phyloP scores from a whole-genome alignment of 2,329 filamentous ascomycete species.

The Neospermospora avenae region DNA sequence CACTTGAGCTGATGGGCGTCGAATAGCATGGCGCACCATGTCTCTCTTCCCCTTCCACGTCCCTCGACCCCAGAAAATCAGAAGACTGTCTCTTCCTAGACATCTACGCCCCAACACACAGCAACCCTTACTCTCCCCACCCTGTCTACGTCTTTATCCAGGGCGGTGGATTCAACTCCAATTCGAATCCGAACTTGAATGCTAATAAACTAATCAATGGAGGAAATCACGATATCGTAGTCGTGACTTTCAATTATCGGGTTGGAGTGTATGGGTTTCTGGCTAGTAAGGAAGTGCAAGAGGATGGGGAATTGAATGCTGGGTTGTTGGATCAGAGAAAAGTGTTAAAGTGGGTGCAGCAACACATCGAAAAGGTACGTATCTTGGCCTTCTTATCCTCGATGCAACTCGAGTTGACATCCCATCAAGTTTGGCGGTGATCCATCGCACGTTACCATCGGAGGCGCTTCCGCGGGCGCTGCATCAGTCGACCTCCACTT shows the following conservation, averaged over 20 bases:
- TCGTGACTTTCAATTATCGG: constrained; percentile 74
- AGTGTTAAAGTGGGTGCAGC: constrained; percentile 66
- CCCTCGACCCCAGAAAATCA: constrained; percentile 36
- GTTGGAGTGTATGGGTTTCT: constrained; percentile 74
- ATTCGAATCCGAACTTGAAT: constrained; percentile 52
- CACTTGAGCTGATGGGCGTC: too few species aligned
- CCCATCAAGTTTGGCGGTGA: constrained; percentile 52
- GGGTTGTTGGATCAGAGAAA: constrained; percentile 69
- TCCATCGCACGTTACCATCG: constrained; percentile 63
- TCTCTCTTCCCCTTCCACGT: constrained; percentile 26
- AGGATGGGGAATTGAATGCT: constrained; percentile 57
- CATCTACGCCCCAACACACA: constrained; percentile 56
- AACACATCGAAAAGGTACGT: constrained; percentile 52
- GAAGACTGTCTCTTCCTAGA: constrained; percentile 72
- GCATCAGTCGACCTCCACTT: constrained; percentile 64
- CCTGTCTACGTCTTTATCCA: constrained; percentile 62
- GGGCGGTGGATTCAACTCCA: constrained; percentile 57
- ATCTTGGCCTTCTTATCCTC: neutral
- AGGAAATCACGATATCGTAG: constrained; percentile 57
- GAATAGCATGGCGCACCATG: constrained; percentile 30
- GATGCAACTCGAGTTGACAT: constrained; percentile 8
- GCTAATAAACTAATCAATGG: constrained; percentile 59
- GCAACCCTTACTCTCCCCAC: constrained; percentile 38
- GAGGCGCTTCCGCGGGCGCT: constrained; percentile 66
- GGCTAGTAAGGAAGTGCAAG: constrained; percentile 51